phyloP scores from a whole-genome alignment of 805 yeast species.

The Ogataea siamensis region DNA sequence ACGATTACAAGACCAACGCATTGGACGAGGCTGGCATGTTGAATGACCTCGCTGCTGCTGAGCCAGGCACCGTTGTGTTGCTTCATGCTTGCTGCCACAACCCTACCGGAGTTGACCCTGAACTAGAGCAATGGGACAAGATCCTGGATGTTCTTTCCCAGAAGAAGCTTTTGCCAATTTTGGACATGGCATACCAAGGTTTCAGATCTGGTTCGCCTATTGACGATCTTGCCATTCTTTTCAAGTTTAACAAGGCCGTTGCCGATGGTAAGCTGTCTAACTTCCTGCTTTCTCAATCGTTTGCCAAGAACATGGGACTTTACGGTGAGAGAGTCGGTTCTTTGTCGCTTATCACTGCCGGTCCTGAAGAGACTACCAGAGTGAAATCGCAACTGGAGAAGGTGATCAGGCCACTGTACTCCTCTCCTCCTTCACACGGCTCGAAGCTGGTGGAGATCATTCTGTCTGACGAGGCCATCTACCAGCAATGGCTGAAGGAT shows the following conservation, averaged over 20 bases:
- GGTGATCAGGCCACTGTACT: conserved; percentile 80
- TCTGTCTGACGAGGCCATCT: conserved; percentile 57
- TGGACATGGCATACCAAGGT: conserved; percentile 96
- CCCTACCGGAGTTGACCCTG: conserved; percentile 95
- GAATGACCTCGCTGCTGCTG: conserved; percentile 52
- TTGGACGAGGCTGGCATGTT: conserved; percentile 67
- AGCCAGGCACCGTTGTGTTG: conserved; percentile 61
- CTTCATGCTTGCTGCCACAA: conserved; percentile 96
- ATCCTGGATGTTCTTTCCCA: conserved; percentile 62
- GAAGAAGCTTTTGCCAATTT: conserved; percentile 68
- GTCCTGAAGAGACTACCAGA: conserved; percentile 49
- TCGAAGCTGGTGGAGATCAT: conserved; percentile 83
- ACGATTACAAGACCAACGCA: conserved; percentile 57
- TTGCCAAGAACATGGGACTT: conserved; percentile 92
- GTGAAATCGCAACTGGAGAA: conserved; percentile 68
- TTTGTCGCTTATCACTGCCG: conserved; percentile 59
- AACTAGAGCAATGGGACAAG: conserved; percentile 73
- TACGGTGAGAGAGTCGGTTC: conserved; percentile 96
- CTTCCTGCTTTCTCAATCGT: conserved; percentile 77
- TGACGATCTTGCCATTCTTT: conserved; percentile 56
- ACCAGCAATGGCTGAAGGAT: conserved; percentile 76
- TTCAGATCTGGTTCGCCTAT: conserved; percentile 83
- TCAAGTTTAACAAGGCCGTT: conserved; percentile 39
- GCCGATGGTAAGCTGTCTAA: conserved; percentile 51
- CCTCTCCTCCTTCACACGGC: conserved; percentile 95